These are phyloP conservation scores for Pseudogymnoascus sp. DNA, from an alignment of 2,329 filamentous ascomycete species.

Conservation along the genomic window DNA sequence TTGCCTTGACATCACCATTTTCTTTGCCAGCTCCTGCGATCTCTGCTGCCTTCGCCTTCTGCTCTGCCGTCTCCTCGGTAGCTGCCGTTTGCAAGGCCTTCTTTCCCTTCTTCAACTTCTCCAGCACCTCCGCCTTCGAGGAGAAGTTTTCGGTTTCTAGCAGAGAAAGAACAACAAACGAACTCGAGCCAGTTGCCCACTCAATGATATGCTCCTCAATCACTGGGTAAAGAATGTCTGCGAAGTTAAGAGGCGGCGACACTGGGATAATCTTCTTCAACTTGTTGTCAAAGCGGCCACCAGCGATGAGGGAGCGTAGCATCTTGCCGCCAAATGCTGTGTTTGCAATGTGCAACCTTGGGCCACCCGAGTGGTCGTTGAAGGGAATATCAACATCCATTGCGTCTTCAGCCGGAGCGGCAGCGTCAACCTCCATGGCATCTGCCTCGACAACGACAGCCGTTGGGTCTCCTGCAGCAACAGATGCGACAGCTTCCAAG, in stretches of 20 bases:
- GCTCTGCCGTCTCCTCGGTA: conserved; percentile 47
- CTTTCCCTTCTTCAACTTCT: conserved; percentile 65
- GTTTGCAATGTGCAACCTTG: conserved; percentile 49
- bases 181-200: conserved; percentile 82
- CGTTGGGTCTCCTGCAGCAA: conserved; percentile 50
- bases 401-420: conserved; percentile 8
- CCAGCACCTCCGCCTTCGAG: conserved; percentile 58
- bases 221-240: conserved; percentile 69
- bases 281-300: conserved; percentile 74
- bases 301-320: conserved; percentile 84
- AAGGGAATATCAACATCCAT: conserved; percentile 3
- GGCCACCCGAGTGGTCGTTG: conserved; percentile 23
- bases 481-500: conserved; percentile 60
- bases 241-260: conserved; percentile 73
- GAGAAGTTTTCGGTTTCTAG: conserved; percentile 68
- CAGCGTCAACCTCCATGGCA: conserved; percentile 31
- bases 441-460: conserved; percentile 25
- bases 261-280: conserved; percentile 63
- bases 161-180: conserved; percentile 77
- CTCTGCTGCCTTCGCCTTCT: conserved; percentile 40
- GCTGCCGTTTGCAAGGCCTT: conserved; percentile 63
- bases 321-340: conserved; percentile 65
- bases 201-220: conserved; percentile 67
- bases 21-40: conserved; percentile 40
- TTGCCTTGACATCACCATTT: conserved; percentile 28